Conservation (phyloP, 768 basidiomycete species). For the Termitomyces sp. region DNA sequence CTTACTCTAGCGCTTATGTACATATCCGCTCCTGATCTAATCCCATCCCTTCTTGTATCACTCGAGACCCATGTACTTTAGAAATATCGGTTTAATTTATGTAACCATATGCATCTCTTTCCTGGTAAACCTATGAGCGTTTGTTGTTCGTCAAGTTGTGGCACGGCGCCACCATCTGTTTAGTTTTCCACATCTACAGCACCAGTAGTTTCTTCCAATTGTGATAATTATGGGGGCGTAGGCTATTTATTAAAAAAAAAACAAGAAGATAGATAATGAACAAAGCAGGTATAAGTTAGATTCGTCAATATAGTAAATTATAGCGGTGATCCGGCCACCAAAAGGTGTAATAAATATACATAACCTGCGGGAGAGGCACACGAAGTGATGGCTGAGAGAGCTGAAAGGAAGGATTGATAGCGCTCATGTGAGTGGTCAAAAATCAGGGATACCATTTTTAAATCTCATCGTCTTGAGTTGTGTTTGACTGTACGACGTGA, state of each 20-base stretch:
- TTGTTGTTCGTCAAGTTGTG: background rate
- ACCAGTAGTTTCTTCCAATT: too few species aligned
- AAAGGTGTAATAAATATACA: background rate
- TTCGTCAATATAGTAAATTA: background rate
- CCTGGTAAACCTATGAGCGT: background rate
- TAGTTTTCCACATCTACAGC: background rate
- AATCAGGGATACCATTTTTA: background rate
- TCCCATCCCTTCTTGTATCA: conserved; percentile 16
- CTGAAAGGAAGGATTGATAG: background rate
- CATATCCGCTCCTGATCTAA: conserved; percentile 25
- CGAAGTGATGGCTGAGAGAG: background rate
- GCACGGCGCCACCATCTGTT: conserved; percentile 1
- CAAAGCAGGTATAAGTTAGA: background rate
- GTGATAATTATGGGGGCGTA: background rate
- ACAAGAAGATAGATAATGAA: background rate
- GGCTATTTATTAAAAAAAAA: background rate
- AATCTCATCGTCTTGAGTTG: background rate
- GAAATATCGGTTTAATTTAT: conserved; percentile 18
- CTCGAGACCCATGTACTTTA: conserved; percentile 22
- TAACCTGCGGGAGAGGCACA: background rate
- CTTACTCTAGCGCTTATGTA: conserved; percentile 27
- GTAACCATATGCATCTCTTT: conserved; percentile 17
- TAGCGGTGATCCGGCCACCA: background rate
- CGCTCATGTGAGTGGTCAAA: background rate
- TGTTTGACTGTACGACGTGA: background rate